phyloP scores from a whole-genome alignment of 2,329 filamentous ascomycete genomes.

The Cordyceps militaris region DNA sequence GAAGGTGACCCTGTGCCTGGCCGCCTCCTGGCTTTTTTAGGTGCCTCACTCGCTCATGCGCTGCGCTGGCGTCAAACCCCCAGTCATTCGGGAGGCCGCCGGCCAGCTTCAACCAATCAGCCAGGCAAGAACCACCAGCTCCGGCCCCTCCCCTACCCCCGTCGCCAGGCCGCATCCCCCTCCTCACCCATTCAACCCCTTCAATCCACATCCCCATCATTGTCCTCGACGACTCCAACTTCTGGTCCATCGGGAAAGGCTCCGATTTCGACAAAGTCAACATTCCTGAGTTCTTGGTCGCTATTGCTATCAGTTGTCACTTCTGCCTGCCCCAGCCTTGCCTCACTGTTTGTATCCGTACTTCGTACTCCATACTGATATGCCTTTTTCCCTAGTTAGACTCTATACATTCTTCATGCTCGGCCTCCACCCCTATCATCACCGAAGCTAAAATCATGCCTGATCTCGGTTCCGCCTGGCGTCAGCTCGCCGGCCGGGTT shows the following conservation, averaged over 20 bases:
- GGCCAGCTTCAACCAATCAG: not conserved
- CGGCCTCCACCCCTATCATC: not conserved
- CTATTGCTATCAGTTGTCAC: not conserved
- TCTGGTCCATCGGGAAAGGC: not conserved
- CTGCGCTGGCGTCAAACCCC: not conserved
- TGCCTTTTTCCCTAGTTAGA: not conserved
- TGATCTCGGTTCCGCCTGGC: not conserved
- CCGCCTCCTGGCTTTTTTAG: not conserved
- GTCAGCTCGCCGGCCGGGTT: not conserved
- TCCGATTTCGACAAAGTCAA: not conserved
- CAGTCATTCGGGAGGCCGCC: constrained; percentile 7
- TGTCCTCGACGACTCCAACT: not conserved
- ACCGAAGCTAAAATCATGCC: not conserved
- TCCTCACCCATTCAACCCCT: not conserved
- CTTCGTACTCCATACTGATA: not conserved
- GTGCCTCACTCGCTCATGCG: not conserved
- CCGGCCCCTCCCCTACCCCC: not conserved
- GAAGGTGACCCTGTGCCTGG: not conserved
- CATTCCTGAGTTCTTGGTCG: not conserved
- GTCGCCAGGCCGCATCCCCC: no score
- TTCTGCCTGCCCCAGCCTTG: not conserved
- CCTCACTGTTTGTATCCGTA: not conserved
- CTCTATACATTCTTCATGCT: not conserved
- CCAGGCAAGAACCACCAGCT: not conserved
- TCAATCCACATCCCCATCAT: not conserved